A percentile compares a stretch with the other conserved stretches of the same genome.
Evolutionary conservation across 257 asterid species (phyloP).

Genomic region (Plantago elongata): DNA sequence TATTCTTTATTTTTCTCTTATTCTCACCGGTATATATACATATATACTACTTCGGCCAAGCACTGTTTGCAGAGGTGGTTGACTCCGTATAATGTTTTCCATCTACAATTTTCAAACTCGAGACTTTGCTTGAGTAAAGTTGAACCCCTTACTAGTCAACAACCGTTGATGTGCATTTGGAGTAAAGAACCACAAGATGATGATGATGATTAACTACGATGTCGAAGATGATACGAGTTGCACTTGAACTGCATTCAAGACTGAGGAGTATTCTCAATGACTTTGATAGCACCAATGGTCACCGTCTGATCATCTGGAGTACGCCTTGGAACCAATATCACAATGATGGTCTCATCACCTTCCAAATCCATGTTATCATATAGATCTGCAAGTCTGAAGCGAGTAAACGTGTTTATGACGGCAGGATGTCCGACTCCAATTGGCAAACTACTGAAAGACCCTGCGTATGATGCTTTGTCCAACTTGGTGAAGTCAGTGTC

Average conservation of each 20-base stretch:
- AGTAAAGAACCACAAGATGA: too few species aligned
- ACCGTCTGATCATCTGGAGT: slow-evolving; percentile 15
- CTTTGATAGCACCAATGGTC: slow-evolving; percentile 30
- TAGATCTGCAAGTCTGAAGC: slow-evolving; percentile 20
- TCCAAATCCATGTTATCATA: slow-evolving; percentile 24
- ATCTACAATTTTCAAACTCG: too few species aligned
- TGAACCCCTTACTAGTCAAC: too few species aligned
- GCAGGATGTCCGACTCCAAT: neutral
- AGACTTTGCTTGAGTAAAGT: too few species aligned
- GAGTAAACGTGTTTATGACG: neutral
- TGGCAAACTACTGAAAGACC: slow-evolving; percentile 21
- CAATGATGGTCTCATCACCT: slow-evolving; percentile 20
- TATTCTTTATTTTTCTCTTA: too few species aligned
- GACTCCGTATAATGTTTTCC: too few species aligned
- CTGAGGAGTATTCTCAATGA: neutral
- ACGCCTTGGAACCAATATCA: slow-evolving; percentile 23
- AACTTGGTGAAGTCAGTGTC: neutral
- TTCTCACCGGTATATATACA: too few species aligned
- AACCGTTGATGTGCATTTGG: too few species aligned
- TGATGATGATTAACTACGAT: too few species aligned
- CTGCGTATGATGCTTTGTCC: slow-evolving; percentile 27
- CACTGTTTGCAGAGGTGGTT: too few species aligned
- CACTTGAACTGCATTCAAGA: neutral
- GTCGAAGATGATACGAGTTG: too few species aligned
- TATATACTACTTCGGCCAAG: too few species aligned